Evolutionary conservation across 208 protist species (phyloP), one percentile per base, ranked within the genome.

Genomic region (Acanthamoeba divionensis): DNA sequence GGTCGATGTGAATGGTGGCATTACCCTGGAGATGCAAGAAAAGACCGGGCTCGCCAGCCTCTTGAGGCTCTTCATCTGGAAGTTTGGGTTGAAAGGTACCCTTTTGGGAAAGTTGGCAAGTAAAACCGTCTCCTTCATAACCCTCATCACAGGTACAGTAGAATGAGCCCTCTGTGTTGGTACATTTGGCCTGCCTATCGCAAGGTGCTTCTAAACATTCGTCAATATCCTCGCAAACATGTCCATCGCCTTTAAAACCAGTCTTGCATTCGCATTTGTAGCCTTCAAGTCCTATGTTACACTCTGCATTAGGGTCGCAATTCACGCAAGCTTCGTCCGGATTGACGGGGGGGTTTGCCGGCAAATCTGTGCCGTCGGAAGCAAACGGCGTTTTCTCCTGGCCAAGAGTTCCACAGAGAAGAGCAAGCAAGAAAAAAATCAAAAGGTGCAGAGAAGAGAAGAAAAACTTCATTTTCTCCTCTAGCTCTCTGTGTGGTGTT

Each of bases 171-270:
- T 55, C 36, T 15, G 36, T 0, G 24, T 88, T 88, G 18, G n/a
- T 69, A 60, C 79, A 88, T 2, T 29, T n/a, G 31, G 79, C 79
- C 24, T 24, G 8, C 8, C n/a, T 21, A 50, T 88, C 44, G 57
- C 79, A 88, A 36, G 50, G 26, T 85, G 5, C 36, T 7, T 31
- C n/a, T 21, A 45, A 21, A 31, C 79, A 88, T 69, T 88, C 79
- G 41, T 88, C 79, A 69, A 88, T 69, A 60, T 88, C 79, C n/a
- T 31, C 52, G 57, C 79, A 88, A 3, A 26, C 10, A 21, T 88
- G 55, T 31, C 55, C 79, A 69, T 88, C 79, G 13, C 79, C 79
- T 12, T 15, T 15, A 41, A 29, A 88, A 36, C 79, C 79, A 21
- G 26, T 50, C 13, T 6, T 12, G 24, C 79, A 88, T 26, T 52